phyloP scores from a whole-genome alignment of 306 rosid species.

The Glycine latifolia region DNA sequence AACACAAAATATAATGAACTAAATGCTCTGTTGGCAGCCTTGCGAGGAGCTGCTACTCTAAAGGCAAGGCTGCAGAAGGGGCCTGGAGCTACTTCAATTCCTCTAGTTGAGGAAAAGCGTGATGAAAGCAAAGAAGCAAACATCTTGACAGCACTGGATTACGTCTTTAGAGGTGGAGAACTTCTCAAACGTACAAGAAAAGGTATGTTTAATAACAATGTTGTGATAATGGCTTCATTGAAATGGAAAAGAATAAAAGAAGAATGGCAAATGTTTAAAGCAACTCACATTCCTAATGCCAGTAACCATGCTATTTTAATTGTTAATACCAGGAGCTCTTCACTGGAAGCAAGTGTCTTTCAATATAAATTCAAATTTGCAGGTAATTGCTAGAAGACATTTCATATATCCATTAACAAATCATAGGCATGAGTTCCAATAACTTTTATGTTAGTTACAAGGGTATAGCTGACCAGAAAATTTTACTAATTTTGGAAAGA shows the following conservation, averaged over 20 bases:
- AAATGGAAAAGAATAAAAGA: background rate
- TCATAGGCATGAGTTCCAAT: slow-evolving; percentile 28
- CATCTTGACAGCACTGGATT: slow-evolving; percentile 65
- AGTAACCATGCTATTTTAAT: slow-evolving; percentile 38
- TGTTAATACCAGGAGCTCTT: slow-evolving; percentile 74
- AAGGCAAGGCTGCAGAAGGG: slow-evolving; percentile 76
- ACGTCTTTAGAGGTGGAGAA: slow-evolving; percentile 77
- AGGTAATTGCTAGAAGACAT: slow-evolving; percentile 63
- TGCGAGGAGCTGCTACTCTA: slow-evolving; percentile 86
- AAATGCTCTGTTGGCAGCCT: slow-evolving; percentile 56
- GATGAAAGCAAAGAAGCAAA: slow-evolving; percentile 71
- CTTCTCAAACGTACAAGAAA: slow-evolving; percentile 97
- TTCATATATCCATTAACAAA: slow-evolving; percentile 23
- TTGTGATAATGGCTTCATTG: slow-evolving; percentile 9
- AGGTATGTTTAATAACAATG: slow-evolving; percentile 58
- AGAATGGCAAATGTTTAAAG: background rate
- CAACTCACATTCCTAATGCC: slow-evolving; percentile 21
- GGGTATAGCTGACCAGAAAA: background rate
- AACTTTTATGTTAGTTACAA: slow-evolving; percentile 27
- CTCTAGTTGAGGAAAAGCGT: slow-evolving; percentile 64
- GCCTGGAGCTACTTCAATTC: slow-evolving; percentile 65
- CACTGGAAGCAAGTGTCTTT: slow-evolving; percentile 97
- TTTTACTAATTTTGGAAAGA: slow-evolving; percentile 11
- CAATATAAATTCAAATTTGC: slow-evolving; percentile 76
- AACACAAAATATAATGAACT: slow-evolving; percentile 18